Evolutionary conservation across 305 asterid species (phyloP), one percentile per base, ranked within the genome.

Genomic region (Rubia tinctorum): DNA sequence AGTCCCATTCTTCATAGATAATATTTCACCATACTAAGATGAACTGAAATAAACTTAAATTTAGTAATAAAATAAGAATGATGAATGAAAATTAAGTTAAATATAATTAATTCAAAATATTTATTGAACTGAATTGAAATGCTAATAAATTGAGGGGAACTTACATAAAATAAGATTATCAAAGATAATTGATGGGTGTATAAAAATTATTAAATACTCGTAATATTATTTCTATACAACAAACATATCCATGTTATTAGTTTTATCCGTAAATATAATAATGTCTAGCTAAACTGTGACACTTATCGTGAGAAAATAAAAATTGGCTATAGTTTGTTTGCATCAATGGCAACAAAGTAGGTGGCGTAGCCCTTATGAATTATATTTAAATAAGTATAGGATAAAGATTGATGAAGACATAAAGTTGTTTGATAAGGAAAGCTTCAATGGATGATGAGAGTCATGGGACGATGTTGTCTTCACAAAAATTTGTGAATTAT

Each of bases 321-420:
- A 18, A 65, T 14, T 14, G 76, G 68, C 47, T 34, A 43, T n/a
- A n/a, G 76, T 68, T 81, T 82, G 77, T 78, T 44, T 66, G 80
- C 68, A 83, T 78, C 79, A 79, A 80, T 73, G 74, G 62, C 49
- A 68, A 76, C 79, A 75, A 79, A 69, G 47, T 82, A 73, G 76
- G 84, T 61, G 84, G 71, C 76, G 66, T 73, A 75, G 40, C 68
- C 75, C 43, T 72, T 25, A 73, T 84, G 82, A 76, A 73, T 73
- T 78, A 40, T 76, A 45, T 76, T 79, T 75, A 75, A 60, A n/a
- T n/a, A n/a, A n/a, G n/a, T 68, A 22, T 43, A 20, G 39, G 84
- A 84, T 66, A 37, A 75, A 30, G 84, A 81, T 63, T 49, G 86
- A 88, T 75, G 71, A 84, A 60, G 82, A 87, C 90, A 79, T 84